phyloP scores from a whole-genome alignment of 352 stramenopile species.

The Aphanomyces astaci region DNA sequence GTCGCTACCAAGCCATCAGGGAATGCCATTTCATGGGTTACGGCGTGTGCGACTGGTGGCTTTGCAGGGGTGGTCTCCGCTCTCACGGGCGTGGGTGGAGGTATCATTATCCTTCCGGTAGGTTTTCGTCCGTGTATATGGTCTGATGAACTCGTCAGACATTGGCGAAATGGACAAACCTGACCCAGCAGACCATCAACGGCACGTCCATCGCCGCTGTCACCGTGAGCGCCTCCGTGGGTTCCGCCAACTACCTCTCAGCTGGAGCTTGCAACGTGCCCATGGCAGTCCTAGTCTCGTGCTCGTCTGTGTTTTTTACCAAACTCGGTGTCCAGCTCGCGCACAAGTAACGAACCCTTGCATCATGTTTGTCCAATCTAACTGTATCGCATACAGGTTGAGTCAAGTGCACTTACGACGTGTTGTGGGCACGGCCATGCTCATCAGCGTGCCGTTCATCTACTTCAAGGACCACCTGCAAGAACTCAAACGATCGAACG shows the following conservation, averaged over 20 bases:
- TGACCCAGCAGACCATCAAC: conserved; percentile 75
- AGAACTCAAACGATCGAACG: background rate
- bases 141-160: conserved; percentile 31
- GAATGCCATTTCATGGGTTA: conserved; percentile 16
- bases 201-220: conserved; percentile 77
- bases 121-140: background rate
- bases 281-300: conserved; percentile 57
- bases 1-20: background rate
- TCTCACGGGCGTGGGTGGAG: conserved; percentile 70
- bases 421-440: conserved; percentile 71
- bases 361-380: background rate
- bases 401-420: conserved; percentile 67
- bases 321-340: conserved; percentile 72
- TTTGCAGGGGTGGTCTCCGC: conserved; percentile 65
- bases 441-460: conserved; percentile 66
- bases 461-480: conserved; percentile 53
- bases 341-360: conserved; percentile 29
- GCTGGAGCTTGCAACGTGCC: conserved; percentile 67
- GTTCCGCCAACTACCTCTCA: conserved; percentile 63
- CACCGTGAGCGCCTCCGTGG: conserved; percentile 52
- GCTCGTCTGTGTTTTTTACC: conserved; percentile 65
- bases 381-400: conserved; percentile 30
- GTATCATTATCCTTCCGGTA: conserved; percentile 78
- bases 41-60: conserved; percentile 29
- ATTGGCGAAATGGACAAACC: conserved; percentile 67